Conservation (phyloP, 2,329 filamentous ascomycete genomes). For the Nectriaceae sp. region DNA sequence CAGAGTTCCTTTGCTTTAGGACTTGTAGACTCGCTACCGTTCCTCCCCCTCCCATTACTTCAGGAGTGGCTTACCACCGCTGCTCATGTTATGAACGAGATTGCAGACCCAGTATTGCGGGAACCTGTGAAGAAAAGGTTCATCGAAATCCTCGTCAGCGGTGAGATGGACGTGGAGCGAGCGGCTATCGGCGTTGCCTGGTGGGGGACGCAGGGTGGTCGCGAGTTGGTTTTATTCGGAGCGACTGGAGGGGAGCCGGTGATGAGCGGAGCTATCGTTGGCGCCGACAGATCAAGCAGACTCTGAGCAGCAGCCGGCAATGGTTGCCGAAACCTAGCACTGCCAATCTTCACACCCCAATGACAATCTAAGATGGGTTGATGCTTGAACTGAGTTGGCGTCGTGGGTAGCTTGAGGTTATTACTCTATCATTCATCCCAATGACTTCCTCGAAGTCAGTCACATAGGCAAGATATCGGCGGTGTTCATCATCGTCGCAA, state of each 20-base stretch:
- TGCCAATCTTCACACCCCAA: no score
- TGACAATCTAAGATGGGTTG: no score
- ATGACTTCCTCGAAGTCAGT: no score
- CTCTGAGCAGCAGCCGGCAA: no score
- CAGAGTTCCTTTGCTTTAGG: constrained; percentile 77
- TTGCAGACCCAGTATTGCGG: constrained; percentile 63
- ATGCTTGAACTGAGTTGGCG: no score
- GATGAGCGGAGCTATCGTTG: constrained; percentile 57
- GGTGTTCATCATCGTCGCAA: no score
- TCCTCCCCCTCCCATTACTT: constrained; percentile 67
- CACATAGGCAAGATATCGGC: no score
- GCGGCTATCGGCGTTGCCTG: constrained; percentile 78
- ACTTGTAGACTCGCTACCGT: constrained; percentile 77
- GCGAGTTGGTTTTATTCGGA: constrained; percentile 47
- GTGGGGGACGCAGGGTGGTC: constrained; percentile 71
- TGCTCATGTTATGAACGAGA: constrained; percentile 65
- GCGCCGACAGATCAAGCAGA: constrained; percentile 35
- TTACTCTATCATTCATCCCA: no score
- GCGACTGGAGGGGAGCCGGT: constrained; percentile 29
- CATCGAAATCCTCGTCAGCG: constrained; percentile 76
- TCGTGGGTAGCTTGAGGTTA: no score
- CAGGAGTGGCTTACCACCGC: constrained; percentile 80
- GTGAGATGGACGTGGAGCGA: constrained; percentile 87
- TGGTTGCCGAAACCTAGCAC: no score
- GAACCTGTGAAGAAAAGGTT: constrained; percentile 69